phyloP scores from a whole-genome alignment of 768 basidiomycete species.

The Coprinellus micaceus region DNA sequence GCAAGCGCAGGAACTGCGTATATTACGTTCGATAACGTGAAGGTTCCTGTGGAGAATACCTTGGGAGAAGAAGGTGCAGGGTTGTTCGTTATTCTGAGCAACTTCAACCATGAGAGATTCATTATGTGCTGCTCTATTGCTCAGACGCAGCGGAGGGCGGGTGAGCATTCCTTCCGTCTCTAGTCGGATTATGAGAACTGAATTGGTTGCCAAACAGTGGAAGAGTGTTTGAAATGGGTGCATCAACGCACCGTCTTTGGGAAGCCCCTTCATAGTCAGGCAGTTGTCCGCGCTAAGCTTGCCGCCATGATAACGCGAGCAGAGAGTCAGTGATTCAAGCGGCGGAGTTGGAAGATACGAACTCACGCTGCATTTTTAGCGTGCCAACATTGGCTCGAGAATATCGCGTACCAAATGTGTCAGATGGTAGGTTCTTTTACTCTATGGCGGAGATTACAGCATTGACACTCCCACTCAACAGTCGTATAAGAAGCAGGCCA shows the following conservation, averaged over 20 bases:
- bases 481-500: conserved; percentile 74
- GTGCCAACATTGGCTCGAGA: conserved; percentile 79
- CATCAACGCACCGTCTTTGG: conserved; percentile 90
- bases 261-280: conserved; percentile 77
- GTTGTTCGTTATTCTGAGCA: conserved; percentile 44
- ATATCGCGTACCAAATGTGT: conserved; percentile 84
- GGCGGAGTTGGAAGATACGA: not conserved
- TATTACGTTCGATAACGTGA: conserved; percentile 79
- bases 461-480: conserved; percentile 10
- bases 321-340: conserved; percentile 32
- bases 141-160: conserved; percentile 39
- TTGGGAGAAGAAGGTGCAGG: conserved; percentile 50
- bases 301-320: conserved; percentile 83
- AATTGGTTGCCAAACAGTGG: conserved; percentile 42
- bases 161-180: conserved; percentile 15
- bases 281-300: conserved; percentile 85
- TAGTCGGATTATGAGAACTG: not conserved
- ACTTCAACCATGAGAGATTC: conserved; percentile 96
- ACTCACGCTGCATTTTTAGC: conserved; percentile 34
- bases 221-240: conserved; percentile 90
- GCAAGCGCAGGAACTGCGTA: conserved; percentile 82
- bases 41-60: conserved; percentile 84
- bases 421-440: conserved; percentile 59
- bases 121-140: conserved; percentile 78
- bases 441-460: not conserved